These are phyloP conservation scores for Chlamydomonas eustigma DNA, from an alignment of 139 green algal species.

Conservation along the genomic window DNA sequence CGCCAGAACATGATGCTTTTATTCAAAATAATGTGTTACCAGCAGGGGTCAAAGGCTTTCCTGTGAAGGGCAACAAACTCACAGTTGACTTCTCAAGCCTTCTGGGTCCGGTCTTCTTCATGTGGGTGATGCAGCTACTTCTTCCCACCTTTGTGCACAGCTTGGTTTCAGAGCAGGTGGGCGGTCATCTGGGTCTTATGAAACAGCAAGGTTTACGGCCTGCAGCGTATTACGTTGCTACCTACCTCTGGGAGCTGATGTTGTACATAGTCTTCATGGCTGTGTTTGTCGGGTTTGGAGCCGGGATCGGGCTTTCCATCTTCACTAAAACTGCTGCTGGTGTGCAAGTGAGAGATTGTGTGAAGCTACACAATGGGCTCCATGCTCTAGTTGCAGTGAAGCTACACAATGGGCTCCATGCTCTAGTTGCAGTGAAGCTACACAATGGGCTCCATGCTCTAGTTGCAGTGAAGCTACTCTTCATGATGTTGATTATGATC, in stretches of 20 bases:
- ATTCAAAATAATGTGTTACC: neutral
- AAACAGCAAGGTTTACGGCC: conserved; percentile 62
- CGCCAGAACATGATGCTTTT: neutral
- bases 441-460: too few species aligned
- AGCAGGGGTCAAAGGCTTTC: conserved; percentile 63
- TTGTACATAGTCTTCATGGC: conserved; percentile 63
- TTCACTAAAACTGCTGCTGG: conserved; percentile 68
- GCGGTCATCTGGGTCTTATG: conserved; percentile 73
- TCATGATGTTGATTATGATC: too few species aligned
- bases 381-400: too few species aligned
- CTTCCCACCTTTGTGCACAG: conserved; percentile 48
- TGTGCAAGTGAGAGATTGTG: conserved; percentile 54
- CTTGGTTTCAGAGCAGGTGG: conserved; percentile 66
- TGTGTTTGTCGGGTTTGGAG: conserved; percentile 63
- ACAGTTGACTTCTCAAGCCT: conserved; percentile 72
- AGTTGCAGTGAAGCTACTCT: too few species aligned
- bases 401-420: too few species aligned
- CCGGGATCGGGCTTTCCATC: conserved; percentile 62
- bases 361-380: too few species aligned
- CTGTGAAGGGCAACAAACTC: conserved; percentile 45
- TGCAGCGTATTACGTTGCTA: conserved; percentile 41
- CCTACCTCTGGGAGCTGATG: conserved; percentile 55
- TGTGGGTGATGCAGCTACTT: conserved; percentile 72
- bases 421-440: too few species aligned
- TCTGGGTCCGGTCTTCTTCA: conserved; percentile 81